Evolutionary conservation across 2,329 filamentous ascomycete genomes (phyloP).

Genomic region (Diplodia corticola): DNA sequence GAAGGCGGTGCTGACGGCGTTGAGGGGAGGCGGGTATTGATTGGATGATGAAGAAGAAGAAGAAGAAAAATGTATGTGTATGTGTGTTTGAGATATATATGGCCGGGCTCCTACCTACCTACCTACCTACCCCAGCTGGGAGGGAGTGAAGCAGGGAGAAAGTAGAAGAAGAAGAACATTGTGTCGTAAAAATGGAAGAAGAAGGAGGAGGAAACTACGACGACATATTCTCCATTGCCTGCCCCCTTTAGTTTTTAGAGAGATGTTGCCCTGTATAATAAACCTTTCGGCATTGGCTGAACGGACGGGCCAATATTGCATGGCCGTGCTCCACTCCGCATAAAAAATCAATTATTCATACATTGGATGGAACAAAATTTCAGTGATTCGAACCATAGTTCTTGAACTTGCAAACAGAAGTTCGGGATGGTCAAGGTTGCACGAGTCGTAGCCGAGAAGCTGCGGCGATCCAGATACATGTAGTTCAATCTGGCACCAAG

Average conservation of each 20-base stretch:
- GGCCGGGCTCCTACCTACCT: too few species aligned
- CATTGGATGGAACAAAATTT: neutral
- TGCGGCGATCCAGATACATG: neutral
- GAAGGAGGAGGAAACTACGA: neutral
- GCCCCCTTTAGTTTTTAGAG: neutral
- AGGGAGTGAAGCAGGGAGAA: too few species aligned
- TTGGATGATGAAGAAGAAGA: neutral
- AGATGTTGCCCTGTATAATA: neutral
- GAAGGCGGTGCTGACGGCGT: conserved; percentile 51
- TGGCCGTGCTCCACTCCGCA: neutral
- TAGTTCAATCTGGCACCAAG: neutral
- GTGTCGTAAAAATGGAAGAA: neutral
- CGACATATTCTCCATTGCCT: neutral
- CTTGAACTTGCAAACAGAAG: neutral
- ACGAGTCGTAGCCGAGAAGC: neutral
- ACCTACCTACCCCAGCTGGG: too few species aligned
- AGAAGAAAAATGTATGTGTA: neutral
- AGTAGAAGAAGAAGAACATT: neutral
- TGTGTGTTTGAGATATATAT: neutral
- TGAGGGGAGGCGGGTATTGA: conserved; percentile 19
- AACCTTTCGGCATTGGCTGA: neutral
- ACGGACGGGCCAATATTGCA: neutral
- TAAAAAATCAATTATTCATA: neutral
- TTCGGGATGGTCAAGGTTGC: neutral
- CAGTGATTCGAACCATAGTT: neutral